Percentiles rank a stretch among this genome's conserved stretches.
Conservation (phyloP, 1,284 basidiomycete species). For the Ganoderma resinaceum region DNA sequence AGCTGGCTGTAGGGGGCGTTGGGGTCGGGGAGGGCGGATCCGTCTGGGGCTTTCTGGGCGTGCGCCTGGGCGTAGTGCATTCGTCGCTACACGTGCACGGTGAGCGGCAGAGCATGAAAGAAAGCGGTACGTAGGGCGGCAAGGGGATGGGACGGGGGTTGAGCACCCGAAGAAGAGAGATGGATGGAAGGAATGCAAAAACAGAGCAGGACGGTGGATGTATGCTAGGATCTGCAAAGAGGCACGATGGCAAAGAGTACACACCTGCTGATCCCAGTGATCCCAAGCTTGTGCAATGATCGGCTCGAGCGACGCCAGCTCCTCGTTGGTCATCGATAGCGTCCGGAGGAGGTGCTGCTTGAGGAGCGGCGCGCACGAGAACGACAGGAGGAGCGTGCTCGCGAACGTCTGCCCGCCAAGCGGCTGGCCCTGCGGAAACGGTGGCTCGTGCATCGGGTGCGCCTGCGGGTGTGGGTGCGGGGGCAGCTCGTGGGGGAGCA, state of each 20-base stretch:
- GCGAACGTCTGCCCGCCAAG: slow-evolving; percentile 75
- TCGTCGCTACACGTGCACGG: slow-evolving; percentile 53
- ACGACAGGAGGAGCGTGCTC: slow-evolving; percentile 71
- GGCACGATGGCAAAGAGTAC: slow-evolving; percentile 28
- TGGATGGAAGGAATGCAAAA: not conserved
- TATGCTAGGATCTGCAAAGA: not conserved
- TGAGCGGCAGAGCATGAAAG: not conserved
- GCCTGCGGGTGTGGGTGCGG: slow-evolving; percentile 37
- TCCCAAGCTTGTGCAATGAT: slow-evolving; percentile 84
- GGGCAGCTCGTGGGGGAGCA: slow-evolving; percentile 58
- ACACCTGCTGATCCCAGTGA: slow-evolving; percentile 79
- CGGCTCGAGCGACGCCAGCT: slow-evolving; percentile 77
- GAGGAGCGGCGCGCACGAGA: slow-evolving; percentile 72
- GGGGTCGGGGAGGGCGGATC: slow-evolving; percentile 38
- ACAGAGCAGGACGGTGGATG: too few relatives aligned
- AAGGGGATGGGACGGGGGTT: not conserved
- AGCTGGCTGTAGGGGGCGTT: slow-evolving; percentile 44
- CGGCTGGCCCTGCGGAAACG: slow-evolving; percentile 45
- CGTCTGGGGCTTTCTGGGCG: slow-evolving; percentile 45
- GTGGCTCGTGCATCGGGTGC: slow-evolving; percentile 42
- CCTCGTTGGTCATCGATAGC: slow-evolving; percentile 76
- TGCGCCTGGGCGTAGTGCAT: slow-evolving; percentile 66
- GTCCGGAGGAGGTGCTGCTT: slow-evolving; percentile 77
- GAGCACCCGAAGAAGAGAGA: slow-evolving; percentile 2
- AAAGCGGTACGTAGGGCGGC: too few relatives aligned